Percentiles rank a stretch among this genome's conserved stretches.
phyloP scores from a whole-genome alignment of 768 basidiomycete species.

The Leccinum longicurvipes region DNA sequence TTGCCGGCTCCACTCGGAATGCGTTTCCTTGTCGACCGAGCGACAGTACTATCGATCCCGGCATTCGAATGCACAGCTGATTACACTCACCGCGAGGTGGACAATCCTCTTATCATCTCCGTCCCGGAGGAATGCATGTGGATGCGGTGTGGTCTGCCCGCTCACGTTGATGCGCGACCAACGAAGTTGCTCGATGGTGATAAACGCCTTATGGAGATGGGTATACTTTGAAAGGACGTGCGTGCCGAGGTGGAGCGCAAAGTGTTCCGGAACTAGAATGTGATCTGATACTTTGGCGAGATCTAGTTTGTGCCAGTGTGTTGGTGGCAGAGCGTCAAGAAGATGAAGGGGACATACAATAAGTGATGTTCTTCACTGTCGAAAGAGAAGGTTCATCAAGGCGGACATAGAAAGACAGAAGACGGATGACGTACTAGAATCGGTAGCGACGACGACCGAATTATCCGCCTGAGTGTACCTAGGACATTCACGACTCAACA shows the following conservation, averaged over 20 bases:
- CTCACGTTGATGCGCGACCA: slow-evolving; percentile 76
- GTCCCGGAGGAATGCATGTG: slow-evolving; percentile 82
- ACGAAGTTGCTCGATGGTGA: slow-evolving; percentile 74
- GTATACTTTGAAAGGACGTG: slow-evolving; percentile 79
- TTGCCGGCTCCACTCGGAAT: slow-evolving; percentile 20
- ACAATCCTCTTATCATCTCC: slow-evolving; percentile 85
- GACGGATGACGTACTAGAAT: slow-evolving; percentile 61
- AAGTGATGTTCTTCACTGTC: slow-evolving; percentile 66
- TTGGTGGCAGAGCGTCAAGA: background rate
- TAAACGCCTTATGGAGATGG: slow-evolving; percentile 67
- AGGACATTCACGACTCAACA: background rate
- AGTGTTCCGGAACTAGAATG: slow-evolving; percentile 77
- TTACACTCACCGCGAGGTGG: slow-evolving; percentile 50
- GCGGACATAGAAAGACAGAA: background rate
- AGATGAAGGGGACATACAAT: slow-evolving; percentile 39
- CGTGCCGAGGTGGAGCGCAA: slow-evolving; percentile 83
- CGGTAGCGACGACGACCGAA: slow-evolving; percentile 83
- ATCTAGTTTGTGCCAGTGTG: slow-evolving; percentile 37
- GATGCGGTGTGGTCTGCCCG: slow-evolving; percentile 48
- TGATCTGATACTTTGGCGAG: slow-evolving; percentile 89
- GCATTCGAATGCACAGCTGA: slow-evolving; percentile 3
- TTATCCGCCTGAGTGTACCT: slow-evolving; percentile 92
- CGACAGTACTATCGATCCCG: background rate
- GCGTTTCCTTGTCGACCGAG: too few relatives aligned
- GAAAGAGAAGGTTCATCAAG: background rate